These are phyloP conservation scores for Paragyromitra xinjiangensis DNA, from an alignment of 495 filamentous ascomycete species.

Conservation along the genomic window DNA sequence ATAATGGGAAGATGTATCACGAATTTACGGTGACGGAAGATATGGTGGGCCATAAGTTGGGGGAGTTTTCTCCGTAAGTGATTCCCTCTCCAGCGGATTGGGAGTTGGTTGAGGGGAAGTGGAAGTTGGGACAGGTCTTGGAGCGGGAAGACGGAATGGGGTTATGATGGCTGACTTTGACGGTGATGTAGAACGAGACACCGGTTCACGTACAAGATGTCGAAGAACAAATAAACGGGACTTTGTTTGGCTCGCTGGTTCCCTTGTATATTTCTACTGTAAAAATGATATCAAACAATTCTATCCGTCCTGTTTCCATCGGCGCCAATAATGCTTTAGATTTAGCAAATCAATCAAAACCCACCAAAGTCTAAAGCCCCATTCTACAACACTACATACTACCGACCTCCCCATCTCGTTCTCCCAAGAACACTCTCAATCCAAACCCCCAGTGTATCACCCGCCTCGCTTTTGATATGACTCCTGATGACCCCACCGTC, in stretches of 20 bases:
- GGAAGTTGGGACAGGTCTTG: not conserved
- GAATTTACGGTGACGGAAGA: constrained; percentile 92
- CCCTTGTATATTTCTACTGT: not conserved
- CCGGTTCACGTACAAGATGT: constrained; percentile 79
- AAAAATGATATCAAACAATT: not conserved
- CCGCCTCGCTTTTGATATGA: constrained; percentile 10
- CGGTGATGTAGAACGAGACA: constrained; percentile 76
- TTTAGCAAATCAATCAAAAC: not conserved
- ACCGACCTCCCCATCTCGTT: constrained; percentile 32
- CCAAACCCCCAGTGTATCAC: constrained; percentile 20
- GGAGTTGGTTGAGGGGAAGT: too few species aligned
- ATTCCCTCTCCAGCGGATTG: not conserved
- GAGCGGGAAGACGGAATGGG: not conserved
- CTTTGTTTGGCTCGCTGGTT: not conserved
- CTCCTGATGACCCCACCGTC: constrained; percentile 44
- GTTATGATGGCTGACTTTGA: constrained; percentile 11
- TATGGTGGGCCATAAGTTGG: constrained; percentile 98
- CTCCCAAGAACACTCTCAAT: constrained; percentile 41
- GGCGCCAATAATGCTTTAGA: not conserved
- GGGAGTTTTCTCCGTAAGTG: constrained; percentile 90
- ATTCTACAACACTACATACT: not conserved
- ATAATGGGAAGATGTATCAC: constrained; percentile 93
- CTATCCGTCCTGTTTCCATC: not conserved
- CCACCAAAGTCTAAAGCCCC: not conserved
- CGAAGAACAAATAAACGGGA: constrained; percentile 72